Conservation (phyloP, 495 filamentous ascomycete genomes). For the Venustampulla echinocandica region DNA sequence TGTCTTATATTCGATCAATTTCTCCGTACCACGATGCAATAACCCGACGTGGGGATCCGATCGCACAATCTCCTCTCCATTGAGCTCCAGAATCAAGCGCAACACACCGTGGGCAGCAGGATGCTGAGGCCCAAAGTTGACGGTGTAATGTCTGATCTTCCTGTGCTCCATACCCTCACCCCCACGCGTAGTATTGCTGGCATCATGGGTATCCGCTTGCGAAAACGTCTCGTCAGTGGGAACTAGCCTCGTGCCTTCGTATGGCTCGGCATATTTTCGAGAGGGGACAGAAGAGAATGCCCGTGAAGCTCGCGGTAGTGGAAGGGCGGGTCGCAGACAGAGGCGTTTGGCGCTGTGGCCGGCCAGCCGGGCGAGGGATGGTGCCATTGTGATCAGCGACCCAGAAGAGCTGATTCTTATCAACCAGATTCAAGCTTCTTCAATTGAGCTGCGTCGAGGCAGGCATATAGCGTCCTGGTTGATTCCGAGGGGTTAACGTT, state of each 20-base stretch:
- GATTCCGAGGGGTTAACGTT: constrained; percentile 4
- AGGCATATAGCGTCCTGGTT: not conserved
- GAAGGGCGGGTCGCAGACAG: constrained; percentile 30
- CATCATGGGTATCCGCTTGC: constrained; percentile 38
- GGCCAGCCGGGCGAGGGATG: constrained; percentile 45
- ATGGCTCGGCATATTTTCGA: constrained; percentile 48
- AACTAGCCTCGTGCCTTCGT: constrained; percentile 58
- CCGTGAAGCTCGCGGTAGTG: constrained; percentile 30
- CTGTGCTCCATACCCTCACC: constrained; percentile 60
- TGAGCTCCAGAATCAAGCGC: constrained; percentile 93
- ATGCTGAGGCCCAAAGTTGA: constrained; percentile 99
- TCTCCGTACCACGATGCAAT: constrained; percentile 95
- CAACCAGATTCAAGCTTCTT: constrained; percentile 14
- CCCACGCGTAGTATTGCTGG: constrained; percentile 27
- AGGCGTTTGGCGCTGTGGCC: constrained; percentile 48
- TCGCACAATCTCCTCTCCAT: constrained; percentile 94
- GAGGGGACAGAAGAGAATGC: constrained; percentile 61
- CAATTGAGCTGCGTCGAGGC: constrained; percentile 7
- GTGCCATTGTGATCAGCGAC: constrained; percentile 21
- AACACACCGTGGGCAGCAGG: constrained; percentile 98
- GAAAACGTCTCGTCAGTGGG: constrained; percentile 58
- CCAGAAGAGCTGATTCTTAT: constrained; percentile 9
- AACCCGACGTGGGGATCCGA: constrained; percentile 95
- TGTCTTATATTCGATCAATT: constrained; percentile 99
- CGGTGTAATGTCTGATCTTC: constrained; percentile 97